Conservation (phyloP, 495 filamentous ascomycete genomes). For the Aspergillus nidulans region DNA sequence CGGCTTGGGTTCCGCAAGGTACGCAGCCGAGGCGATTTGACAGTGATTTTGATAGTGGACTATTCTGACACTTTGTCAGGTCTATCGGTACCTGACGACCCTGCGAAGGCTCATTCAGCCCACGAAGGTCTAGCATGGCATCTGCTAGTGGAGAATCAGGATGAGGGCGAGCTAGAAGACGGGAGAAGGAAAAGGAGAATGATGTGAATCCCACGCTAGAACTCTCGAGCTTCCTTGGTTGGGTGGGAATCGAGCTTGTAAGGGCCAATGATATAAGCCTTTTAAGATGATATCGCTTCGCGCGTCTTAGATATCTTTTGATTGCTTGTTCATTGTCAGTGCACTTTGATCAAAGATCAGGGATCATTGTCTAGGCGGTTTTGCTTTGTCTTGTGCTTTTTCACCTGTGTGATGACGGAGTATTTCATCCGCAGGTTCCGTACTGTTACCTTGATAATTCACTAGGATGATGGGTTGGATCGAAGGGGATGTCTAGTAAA, state of each 20-base stretch:
- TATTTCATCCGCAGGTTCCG: no score
- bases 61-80: not conserved
- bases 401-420: no score
- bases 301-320: constrained; percentile 1
- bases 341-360: no score
- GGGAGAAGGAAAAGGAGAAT: not conserved
- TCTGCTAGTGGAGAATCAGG: not conserved
- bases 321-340: not conserved
- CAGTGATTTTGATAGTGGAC: not conserved
- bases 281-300: not conserved
- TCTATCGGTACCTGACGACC: not conserved
- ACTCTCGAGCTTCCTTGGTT: not conserved
- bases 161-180: not conserved
- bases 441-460: no score
- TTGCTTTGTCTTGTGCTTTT: not conserved
- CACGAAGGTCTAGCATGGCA: not conserved
- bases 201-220: not conserved
- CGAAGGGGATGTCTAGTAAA: no score
- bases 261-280: not conserved
- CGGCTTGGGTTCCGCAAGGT: not conserved
- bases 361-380: no score
- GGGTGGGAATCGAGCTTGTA: not conserved
- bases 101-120: not conserved
- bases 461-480: no score
- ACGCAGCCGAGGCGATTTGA: not conserved